phyloP scores from a whole-genome alignment of 192 early-diverging fungal species.

The Chytriomyces sp. region DNA sequence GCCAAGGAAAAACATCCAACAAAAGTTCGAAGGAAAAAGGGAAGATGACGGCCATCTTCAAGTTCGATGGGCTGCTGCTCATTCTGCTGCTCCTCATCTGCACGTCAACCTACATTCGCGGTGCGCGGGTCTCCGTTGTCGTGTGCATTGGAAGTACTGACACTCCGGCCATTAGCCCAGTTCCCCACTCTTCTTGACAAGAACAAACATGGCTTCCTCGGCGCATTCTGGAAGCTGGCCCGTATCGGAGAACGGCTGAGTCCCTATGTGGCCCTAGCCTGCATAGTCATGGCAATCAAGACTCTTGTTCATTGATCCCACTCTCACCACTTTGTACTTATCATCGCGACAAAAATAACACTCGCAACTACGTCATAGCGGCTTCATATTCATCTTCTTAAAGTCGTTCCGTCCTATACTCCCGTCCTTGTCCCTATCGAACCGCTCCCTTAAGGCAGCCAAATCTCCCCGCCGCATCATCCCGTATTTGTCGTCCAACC shows the following conservation, averaged over 20 bases:
- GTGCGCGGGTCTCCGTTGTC: neutral
- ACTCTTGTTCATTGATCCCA: conserved; percentile 6
- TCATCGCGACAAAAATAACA: neutral
- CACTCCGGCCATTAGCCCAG: conserved; percentile 62
- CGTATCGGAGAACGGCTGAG: conserved; percentile 92
- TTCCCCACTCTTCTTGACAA: conserved; percentile 82
- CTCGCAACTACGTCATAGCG: neutral
- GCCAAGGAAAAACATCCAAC: conserved; percentile 8
- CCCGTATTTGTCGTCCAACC: conserved; percentile 34
- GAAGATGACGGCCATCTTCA: conserved; percentile 79
- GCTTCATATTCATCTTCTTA: conserved; percentile 44
- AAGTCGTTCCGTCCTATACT: conserved; percentile 49
- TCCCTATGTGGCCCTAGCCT: conserved; percentile 91
- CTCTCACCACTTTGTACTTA: neutral
- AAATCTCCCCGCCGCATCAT: conserved; percentile 44
- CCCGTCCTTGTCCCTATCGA: conserved; percentile 54
- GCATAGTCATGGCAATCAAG: conserved; percentile 78
- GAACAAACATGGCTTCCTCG: conserved; percentile 88
- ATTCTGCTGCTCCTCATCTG: conserved; percentile 93
- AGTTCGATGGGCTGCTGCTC: conserved; percentile 89
- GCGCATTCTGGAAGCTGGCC: conserved; percentile 94
- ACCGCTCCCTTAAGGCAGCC: conserved; percentile 31
- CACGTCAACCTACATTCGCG: conserved; percentile 89
- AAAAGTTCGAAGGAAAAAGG: neutral
- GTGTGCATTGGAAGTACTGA: too few relatives aligned